Evolutionary conservation across 148 eudicot species (phyloP).

Genomic region (Oxyria digyna): DNA sequence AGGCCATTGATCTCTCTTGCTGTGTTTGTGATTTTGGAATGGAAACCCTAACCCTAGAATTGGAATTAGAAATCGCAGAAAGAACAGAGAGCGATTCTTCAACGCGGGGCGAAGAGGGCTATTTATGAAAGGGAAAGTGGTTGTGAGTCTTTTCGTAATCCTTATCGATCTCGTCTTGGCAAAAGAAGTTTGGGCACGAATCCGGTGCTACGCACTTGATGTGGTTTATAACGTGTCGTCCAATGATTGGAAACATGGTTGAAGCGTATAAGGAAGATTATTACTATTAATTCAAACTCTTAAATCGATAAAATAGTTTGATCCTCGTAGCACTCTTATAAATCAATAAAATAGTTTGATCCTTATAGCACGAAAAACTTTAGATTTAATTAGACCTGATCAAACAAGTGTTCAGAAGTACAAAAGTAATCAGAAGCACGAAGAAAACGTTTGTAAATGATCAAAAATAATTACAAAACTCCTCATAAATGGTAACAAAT

Average conservation of each 20-base stretch:
- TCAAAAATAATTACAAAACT: too few species aligned
- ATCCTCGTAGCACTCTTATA: too few species aligned
- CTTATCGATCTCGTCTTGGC: neutral
- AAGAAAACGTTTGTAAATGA: too few species aligned
- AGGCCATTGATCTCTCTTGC: neutral
- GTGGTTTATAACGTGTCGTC: neutral
- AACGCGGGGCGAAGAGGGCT: neutral
- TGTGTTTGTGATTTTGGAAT: neutral
- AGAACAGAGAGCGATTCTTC: neutral
- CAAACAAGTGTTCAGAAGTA: too few species aligned
- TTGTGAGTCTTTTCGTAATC: neutral
- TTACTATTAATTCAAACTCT: too few species aligned
- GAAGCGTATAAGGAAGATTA: too few species aligned
- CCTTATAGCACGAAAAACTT: too few species aligned
- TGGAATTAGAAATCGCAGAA: neutral
- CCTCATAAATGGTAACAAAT: too few species aligned
- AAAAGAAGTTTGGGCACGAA: neutral
- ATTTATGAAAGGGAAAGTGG: neutral
- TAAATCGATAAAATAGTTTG: too few species aligned
- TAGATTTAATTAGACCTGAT: too few species aligned
- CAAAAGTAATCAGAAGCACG: too few species aligned
- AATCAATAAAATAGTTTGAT: too few species aligned
- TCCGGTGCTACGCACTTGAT: neutral
- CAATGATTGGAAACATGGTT: neutral
- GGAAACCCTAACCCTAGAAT: conserved; percentile 3